Percentiles rank a stretch among this genome's conserved stretches.
These are phyloP conservation scores for Calonectria naviculata DNA, from an alignment of 2,329 filamentous ascomycete species.

Conservation along the genomic window DNA sequence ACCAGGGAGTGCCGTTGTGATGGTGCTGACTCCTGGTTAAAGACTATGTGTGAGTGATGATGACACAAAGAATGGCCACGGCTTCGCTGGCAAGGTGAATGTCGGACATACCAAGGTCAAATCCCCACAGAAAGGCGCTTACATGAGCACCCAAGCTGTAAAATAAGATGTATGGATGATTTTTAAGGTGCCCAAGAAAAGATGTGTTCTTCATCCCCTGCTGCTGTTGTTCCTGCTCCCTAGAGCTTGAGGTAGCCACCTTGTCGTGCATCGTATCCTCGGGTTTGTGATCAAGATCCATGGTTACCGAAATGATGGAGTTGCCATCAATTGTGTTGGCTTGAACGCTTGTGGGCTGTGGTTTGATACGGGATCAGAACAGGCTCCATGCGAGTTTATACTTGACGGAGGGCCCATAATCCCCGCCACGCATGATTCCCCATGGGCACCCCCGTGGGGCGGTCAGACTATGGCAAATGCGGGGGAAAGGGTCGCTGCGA, in stretches of 20 bases:
- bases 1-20: background rate
- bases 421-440: background rate
- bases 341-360: no score
- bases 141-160: background rate
- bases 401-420: background rate
- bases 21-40: background rate
- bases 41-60: background rate
- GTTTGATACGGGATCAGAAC: background rate
- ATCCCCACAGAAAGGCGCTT: slow-evolving; percentile 7
- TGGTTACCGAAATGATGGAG: no score
- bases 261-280: background rate
- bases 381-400: background rate
- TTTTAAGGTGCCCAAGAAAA: background rate
- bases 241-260: background rate
- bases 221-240: background rate
- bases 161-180: background rate
- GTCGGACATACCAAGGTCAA: background rate
- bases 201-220: background rate
- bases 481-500: background rate
- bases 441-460: background rate
- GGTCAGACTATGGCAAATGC: background rate
- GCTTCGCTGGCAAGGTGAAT: background rate
- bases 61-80: background rate
- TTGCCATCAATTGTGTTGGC: no score
- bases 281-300: background rate